Evolutionary conservation across 2,329 filamentous ascomycete species (phyloP), one percentile per base, ranked within the genome.

Genomic region (Colletotrichum musicola): DNA sequence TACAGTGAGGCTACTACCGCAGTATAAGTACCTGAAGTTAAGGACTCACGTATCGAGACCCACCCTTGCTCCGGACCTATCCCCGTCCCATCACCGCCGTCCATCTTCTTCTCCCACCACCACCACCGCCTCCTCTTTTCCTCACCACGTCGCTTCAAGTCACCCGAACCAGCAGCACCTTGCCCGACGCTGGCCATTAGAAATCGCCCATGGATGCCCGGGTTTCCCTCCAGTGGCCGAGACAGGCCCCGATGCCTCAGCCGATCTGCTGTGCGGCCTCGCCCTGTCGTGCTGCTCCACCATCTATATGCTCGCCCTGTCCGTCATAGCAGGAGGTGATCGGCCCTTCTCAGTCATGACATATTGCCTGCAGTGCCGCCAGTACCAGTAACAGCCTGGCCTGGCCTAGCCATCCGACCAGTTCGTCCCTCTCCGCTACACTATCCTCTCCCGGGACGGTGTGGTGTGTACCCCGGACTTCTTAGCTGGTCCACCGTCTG

Each of bases 261-360:
- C 50, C 44, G 54, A 27, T 64, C 49, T 44, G 5, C n/a, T 27
- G 38, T 22, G 35, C 51, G 27, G 47, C 30, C 49, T 50, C 27
- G 46, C 13, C 49, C 54, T 30, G 47, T 27, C 40, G 40, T 35
- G 30, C 30, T 35, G 30, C 30, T 35, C 30, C 7, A 35, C 30
- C 30, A 35, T 35, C 30, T 35, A 35, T 35, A 10, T 42, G 40
- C 40, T 42, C 40, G 40, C 47, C 47, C 10, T 58, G 49, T 25
- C 50, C 55, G 65, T 65, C 65, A 65, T 60, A 35, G 44, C 42
- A 35, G 40, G 46, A 42, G 13, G 35, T 50, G 54, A 65, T 61
- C 55, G 62, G 65, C 65, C 55, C 65, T 63, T 65, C 65, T 65
- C 56, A n/a, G 20, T 46, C 55, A 61, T 68, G 65, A 65, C 65